Percentiles rank a stretch among this genome's conserved stretches.
Conservation (phyloP, 352 stramenopile species). For the Globisporangium rhizosaccharum region DNA sequence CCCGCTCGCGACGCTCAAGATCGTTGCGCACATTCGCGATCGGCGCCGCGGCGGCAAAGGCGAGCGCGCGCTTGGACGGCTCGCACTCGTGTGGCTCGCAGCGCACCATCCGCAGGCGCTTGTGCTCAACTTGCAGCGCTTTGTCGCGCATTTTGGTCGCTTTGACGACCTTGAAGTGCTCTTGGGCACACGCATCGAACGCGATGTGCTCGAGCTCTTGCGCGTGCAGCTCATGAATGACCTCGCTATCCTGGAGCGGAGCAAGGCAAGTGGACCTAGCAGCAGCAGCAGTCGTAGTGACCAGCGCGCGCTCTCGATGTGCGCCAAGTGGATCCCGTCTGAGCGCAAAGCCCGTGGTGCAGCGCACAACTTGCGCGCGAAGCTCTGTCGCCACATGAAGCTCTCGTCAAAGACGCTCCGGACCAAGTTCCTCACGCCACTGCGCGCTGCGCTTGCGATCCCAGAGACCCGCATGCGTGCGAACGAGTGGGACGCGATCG, state of each 20-base stretch:
- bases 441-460: constrained; percentile 24
- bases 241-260: constrained; percentile 12
- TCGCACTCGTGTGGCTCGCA: constrained; percentile 28
- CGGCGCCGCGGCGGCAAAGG: constrained; percentile 35
- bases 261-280: background rate
- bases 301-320: constrained; percentile 23
- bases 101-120: constrained; percentile 23
- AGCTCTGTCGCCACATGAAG: constrained; percentile 37
- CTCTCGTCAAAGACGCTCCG: constrained; percentile 28
- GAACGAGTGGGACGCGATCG: constrained; percentile 41
- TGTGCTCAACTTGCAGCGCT: constrained; percentile 39
- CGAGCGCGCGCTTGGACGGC: constrained; percentile 29
- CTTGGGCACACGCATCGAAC: constrained; percentile 32
- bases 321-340: constrained; percentile 51
- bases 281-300: background rate
- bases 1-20: constrained; percentile 45
- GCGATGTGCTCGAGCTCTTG: constrained; percentile 26
- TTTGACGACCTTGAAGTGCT: constrained; percentile 40
- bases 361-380: constrained; percentile 33
- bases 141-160: constrained; percentile 31
- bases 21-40: constrained; percentile 44
- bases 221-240: constrained; percentile 27
- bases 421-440: constrained; percentile 37
- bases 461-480: constrained; percentile 26
- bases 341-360: constrained; percentile 39